phyloP scores from a whole-genome alignment of 495 filamentous ascomycete species.

The Hyphodiscus hymeniophilus region DNA sequence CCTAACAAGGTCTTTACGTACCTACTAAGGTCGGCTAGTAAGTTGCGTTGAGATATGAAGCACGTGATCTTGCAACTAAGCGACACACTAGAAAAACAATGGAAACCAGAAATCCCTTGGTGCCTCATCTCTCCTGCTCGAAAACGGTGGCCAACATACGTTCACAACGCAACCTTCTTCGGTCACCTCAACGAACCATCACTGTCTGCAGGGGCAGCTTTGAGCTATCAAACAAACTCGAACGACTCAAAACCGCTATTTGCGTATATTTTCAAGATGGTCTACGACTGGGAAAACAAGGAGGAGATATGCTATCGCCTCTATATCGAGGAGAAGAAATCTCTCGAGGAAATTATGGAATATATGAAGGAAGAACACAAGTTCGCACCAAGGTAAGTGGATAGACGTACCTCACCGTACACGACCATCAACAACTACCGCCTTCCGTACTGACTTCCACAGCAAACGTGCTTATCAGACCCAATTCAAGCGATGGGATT shows the following conservation, averaged over 20 bases:
- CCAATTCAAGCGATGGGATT: slow-evolving; percentile 71
- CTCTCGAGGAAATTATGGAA: slow-evolving; percentile 59
- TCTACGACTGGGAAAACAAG: slow-evolving; percentile 69
- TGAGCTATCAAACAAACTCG: background rate
- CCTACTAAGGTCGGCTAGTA: no score
- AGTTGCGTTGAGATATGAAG: no score
- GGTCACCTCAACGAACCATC: slow-evolving; percentile 2
- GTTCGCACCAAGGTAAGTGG: slow-evolving; percentile 57
- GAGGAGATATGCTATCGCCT: slow-evolving; percentile 58
- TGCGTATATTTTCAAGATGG: slow-evolving; percentile 37
- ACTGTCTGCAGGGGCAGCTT: background rate
- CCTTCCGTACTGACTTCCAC: slow-evolving; percentile 16
- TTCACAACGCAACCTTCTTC: slow-evolving; percentile 1
- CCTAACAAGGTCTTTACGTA: no score
- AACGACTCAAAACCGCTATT: background rate
- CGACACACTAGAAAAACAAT: no score
- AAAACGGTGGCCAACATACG: background rate
- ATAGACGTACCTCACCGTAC: slow-evolving; percentile 11
- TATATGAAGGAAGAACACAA: slow-evolving; percentile 50
- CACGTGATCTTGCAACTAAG: no score
- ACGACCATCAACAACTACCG: background rate
- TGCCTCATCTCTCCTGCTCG: no score
- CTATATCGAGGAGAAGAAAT: slow-evolving; percentile 65
- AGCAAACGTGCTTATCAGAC: slow-evolving; percentile 68
- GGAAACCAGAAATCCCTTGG: no score